Evolutionary conservation across 805 yeast species (phyloP).

Genomic region (Brettanomyces custersianus): DNA sequence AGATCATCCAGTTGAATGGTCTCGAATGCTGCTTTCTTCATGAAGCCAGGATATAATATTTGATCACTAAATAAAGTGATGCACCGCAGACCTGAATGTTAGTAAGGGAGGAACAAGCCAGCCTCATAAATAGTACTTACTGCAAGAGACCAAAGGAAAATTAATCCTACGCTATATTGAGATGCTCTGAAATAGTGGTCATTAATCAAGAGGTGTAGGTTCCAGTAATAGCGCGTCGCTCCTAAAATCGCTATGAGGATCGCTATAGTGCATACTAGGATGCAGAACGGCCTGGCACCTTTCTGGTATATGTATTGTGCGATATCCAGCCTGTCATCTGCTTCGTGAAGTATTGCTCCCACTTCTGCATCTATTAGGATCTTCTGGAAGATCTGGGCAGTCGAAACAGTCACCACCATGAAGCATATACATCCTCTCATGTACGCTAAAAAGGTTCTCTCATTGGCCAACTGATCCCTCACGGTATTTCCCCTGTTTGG

Average conservation of each 20-base stretch:
- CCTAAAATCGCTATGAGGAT: constrained; percentile 2
- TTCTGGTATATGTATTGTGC: not conserved
- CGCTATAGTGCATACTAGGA: not conserved
- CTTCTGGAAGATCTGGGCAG: constrained; percentile 32
- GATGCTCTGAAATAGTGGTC: constrained; percentile 12
- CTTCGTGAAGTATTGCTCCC: no score
- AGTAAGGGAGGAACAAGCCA: no score
- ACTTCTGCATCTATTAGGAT: constrained; percentile 8
- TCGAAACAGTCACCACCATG: constrained; percentile 31
- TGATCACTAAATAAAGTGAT: no score
- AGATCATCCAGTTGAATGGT: no score
- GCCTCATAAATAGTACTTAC: no score
- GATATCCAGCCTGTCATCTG: no score
- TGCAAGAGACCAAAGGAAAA: no score
- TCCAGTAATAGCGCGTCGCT: constrained; percentile 10
- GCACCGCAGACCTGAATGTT: no score
- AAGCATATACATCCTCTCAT: constrained; percentile 32
- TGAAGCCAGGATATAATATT: no score
- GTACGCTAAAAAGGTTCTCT: constrained; percentile 41
- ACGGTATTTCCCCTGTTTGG: constrained; percentile 21
- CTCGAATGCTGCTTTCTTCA: no score
- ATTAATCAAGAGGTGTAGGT: constrained; percentile 11
- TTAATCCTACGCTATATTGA: constrained; percentile 3
- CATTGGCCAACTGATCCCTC: constrained; percentile 42
- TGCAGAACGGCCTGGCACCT: not conserved